Base-by-base conservation (phyloP, 306 rosid species). In the Lotus japonicus region DNA sequence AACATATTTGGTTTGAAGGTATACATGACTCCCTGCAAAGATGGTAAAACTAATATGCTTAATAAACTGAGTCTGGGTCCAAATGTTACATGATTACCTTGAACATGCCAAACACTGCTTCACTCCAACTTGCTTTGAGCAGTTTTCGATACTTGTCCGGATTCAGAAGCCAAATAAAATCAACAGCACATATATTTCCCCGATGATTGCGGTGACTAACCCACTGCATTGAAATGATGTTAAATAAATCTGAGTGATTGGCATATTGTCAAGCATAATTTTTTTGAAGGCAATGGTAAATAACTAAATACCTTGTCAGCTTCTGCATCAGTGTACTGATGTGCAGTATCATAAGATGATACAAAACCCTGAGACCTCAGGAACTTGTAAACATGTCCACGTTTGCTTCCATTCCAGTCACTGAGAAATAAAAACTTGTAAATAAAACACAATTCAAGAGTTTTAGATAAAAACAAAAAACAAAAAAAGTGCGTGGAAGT, bases 401-500 rank as follows among this genome's bases (percentile, higher is more conserved):
- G 88, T 75, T 94, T 94, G 86, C 97, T 88, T 78, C 99, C 97
- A 11, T 94, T 94, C 97, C 99, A 94, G 58, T 94, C 99, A 74
- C 99, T 94, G 81, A 71, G 48, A 70, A 72, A 73, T 39, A 13
- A 72, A 36, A n/a, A 42, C 3, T 61, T 41, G 38, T 42, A 14
- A 57, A 71, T 41, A 53, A 42, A 55, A 41, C 51, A 61, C 9
- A 17, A 44, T 39, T 58, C 67, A 62, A 49, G 3, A 7, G 15
- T 64, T 52, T 21, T 11, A 13, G 16, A 21, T 38, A 39, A 49
- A 58, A 2, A n/a, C n/a, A n/a, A n/a, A n/a, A n/a, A n/a, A n/a
- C n/a, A n/a, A n/a, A 75, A 44, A 2, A 75, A 44, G 56, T 19
- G 23, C 5, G 53, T 2, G 44, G 3, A 73, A 70, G 12, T 13